These are phyloP conservation scores for Starmerella stellata DNA, from an alignment of 805 yeast species.

Conservation along the genomic window DNA sequence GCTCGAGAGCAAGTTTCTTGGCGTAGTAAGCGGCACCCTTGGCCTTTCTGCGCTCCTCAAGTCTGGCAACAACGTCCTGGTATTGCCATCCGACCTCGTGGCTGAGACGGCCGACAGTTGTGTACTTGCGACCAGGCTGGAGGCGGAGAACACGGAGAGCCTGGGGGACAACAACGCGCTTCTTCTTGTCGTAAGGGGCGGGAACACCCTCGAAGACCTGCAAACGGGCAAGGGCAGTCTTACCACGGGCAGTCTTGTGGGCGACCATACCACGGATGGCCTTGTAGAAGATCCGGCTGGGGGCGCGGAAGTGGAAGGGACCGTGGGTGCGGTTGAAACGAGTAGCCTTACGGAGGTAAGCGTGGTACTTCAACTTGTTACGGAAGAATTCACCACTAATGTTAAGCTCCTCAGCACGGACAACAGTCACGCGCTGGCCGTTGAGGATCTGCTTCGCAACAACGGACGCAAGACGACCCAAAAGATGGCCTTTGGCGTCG, in stretches of 20 bases:
- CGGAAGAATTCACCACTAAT: constrained; percentile 99
- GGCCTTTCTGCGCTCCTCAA: constrained; percentile 98
- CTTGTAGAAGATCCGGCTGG: constrained; percentile 98
- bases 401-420: constrained; percentile 93
- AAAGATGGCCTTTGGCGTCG: constrained; percentile 98
- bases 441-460: constrained; percentile 96
- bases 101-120: constrained; percentile 92
- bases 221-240: constrained; percentile 98
- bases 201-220: constrained; percentile 99
- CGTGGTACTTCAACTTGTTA: constrained; percentile 99
- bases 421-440: constrained; percentile 96
- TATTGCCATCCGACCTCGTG: constrained; percentile 98
- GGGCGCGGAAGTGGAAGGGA: constrained; percentile 99
- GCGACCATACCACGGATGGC: constrained; percentile 98
- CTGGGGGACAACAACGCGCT: constrained; percentile 99
- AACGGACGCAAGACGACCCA: constrained; percentile 98
- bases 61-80: constrained; percentile 92
- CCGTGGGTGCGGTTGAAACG: constrained; percentile 97
- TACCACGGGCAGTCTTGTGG: constrained; percentile 99
- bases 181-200: constrained; percentile 98
- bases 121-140: constrained; percentile 99
- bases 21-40: constrained; percentile 98
- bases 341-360: constrained; percentile 98
- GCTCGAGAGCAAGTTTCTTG: constrained; percentile 89
- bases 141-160: constrained; percentile 98